These are phyloP conservation scores for Lathyrus sativus DNA, from an alignment of 306 rosid species.

Conservation along the genomic window DNA sequence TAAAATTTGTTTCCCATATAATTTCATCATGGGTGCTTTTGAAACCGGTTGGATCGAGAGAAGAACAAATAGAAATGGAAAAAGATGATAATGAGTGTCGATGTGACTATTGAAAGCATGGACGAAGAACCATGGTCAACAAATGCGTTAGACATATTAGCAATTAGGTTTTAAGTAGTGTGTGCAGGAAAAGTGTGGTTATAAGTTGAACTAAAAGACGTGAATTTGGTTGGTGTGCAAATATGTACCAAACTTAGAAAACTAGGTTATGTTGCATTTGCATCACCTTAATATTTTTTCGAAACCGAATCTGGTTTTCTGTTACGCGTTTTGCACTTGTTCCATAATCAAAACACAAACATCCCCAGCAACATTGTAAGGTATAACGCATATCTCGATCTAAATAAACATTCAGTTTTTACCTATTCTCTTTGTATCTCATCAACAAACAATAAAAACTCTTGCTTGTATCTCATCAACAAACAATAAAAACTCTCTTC, in stretches of 20 bases:
- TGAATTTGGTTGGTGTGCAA: constrained; percentile 10
- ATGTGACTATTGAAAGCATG: too few relatives aligned
- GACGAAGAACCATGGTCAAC: too few relatives aligned
- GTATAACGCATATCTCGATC: constrained; percentile 54
- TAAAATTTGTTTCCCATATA: too few relatives aligned
- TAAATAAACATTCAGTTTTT: constrained; percentile 31
- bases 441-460: not conserved
- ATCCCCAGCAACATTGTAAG: constrained; percentile 21
- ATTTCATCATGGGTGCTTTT: too few relatives aligned
- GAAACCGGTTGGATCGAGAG: too few relatives aligned
- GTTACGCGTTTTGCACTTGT: constrained; percentile 5
- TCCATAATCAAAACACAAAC: not conserved
- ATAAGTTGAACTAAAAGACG: too few relatives aligned
- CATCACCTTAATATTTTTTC: constrained; percentile 23
- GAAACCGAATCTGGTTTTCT: not conserved
- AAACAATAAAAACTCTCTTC: constrained; percentile 1
- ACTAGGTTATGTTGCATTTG: not conserved
- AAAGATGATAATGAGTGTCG: too few relatives aligned
- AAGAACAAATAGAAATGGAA: too few relatives aligned
- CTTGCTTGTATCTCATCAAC: constrained; percentile 32
- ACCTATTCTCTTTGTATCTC: constrained; percentile 43
- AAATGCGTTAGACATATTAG: too few relatives aligned
- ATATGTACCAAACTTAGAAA: constrained; percentile 36
- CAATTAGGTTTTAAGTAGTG: too few relatives aligned
- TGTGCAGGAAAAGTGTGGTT: too few relatives aligned